Percentiles rank a stretch among this genome's conserved stretches.
phyloP scores from a whole-genome alignment of 2,329 filamentous ascomycete genomes.

The Aureobasidium uvarum region DNA sequence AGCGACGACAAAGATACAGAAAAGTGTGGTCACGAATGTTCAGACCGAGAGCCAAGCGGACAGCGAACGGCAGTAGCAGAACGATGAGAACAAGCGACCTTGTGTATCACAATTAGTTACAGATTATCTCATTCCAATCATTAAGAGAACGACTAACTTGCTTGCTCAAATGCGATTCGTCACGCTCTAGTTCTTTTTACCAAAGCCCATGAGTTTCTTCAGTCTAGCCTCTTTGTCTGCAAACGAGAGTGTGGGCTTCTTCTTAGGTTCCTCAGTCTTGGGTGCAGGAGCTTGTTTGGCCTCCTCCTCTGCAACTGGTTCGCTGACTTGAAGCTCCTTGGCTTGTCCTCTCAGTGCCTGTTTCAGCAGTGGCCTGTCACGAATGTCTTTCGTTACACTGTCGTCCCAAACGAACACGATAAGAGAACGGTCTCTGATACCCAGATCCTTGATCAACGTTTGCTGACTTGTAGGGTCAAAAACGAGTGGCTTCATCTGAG shows the following conservation, averaged over 20 bases:
- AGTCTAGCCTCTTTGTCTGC: conserved; percentile 47
- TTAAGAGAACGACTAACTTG: not conserved
- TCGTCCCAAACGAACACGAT: conserved; percentile 75
- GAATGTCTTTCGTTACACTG: conserved; percentile 55
- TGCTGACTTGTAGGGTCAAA: conserved; percentile 41
- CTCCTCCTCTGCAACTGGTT: conserved; percentile 37
- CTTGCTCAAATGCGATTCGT: not conserved
- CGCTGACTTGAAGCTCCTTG: conserved; percentile 64
- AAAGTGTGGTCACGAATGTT: too few relatives aligned
- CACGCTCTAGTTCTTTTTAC: conserved; percentile 59
- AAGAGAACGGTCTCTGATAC: conserved; percentile 67
- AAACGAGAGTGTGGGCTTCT: conserved; percentile 28
- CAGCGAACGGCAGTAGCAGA: too few relatives aligned
- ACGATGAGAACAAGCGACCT: too few relatives aligned
- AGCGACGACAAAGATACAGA: too few relatives aligned
- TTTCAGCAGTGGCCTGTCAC: conserved; percentile 60
- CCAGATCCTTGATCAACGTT: conserved; percentile 69
- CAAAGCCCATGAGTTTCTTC: conserved; percentile 69
- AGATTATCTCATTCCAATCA: conserved; percentile 14
- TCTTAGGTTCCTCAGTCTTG: conserved; percentile 35
- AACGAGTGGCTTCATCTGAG: conserved; percentile 49
- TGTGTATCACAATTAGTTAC: too few relatives aligned
- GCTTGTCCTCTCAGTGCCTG: conserved; percentile 60
- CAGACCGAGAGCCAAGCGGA: too few relatives aligned
- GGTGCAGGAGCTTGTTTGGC: conserved; percentile 46